These are phyloP conservation scores for Astrocystis sublimbata DNA, from an alignment of 495 filamentous ascomycete genomes.

Conservation along the genomic window DNA sequence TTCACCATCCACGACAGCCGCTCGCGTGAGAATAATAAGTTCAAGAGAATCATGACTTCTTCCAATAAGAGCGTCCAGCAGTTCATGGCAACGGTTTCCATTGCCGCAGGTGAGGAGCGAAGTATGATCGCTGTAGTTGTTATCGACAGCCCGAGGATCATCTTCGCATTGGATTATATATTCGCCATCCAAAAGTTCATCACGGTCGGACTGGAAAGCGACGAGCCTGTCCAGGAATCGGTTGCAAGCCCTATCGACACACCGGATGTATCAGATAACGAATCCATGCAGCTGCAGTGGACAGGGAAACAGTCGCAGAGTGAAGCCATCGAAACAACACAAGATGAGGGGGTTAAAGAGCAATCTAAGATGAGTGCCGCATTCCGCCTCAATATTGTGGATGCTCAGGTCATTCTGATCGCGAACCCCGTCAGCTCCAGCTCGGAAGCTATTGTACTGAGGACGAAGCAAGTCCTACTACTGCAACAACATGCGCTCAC, in stretches of 20 bases:
- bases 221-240: slow-evolving; percentile 55
- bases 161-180: slow-evolving; percentile 92
- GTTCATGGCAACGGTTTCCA: slow-evolving; percentile 95
- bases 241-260: slow-evolving; percentile 58
- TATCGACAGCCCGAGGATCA: slow-evolving; percentile 93
- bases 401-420: slow-evolving; percentile 93
- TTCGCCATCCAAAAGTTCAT: slow-evolving; percentile 85
- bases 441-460: slow-evolving; percentile 93
- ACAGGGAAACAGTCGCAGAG: slow-evolving; percentile 32
- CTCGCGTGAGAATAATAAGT: slow-evolving; percentile 84
- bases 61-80: slow-evolving; percentile 92
- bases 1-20: slow-evolving; percentile 94
- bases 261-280: slow-evolving; percentile 62
- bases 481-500: slow-evolving; percentile 94
- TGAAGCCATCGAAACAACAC: slow-evolving; percentile 10
- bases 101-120: slow-evolving; percentile 80
- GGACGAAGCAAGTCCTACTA: slow-evolving; percentile 88
- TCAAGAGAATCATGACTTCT: slow-evolving; percentile 96
- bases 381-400: slow-evolving; percentile 89
- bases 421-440: slow-evolving; percentile 86
- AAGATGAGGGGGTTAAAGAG: slow-evolving; percentile 25
- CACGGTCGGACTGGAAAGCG: slow-evolving; percentile 63
- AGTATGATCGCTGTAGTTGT: slow-evolving; percentile 89
- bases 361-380: slow-evolving; percentile 68
- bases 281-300: slow-evolving; percentile 45